phyloP scores from a whole-genome alignment of 305 asterid species.

The Solanum hybrid region DNA sequence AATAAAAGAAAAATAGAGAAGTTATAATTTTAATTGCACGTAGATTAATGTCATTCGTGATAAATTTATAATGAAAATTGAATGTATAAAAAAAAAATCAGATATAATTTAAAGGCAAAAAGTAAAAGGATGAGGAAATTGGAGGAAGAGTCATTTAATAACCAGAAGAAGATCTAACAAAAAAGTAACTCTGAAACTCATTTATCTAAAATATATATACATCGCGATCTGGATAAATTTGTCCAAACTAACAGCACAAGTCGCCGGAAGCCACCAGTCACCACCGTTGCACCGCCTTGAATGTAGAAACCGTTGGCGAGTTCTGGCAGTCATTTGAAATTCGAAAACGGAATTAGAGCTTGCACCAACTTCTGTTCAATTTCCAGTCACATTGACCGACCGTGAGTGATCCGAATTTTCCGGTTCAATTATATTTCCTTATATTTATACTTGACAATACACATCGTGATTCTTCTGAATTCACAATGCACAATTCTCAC shows the following conservation, averaged over 20 bases:
- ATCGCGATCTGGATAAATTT: slow-evolving; percentile 5
- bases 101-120: background rate
- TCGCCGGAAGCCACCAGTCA: background rate
- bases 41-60: background rate
- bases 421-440: background rate
- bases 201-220: background rate
- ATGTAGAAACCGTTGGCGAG: background rate
- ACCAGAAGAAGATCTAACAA: background rate
- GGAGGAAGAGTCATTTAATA: background rate
- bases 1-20: background rate
- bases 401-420: slow-evolving; percentile 2
- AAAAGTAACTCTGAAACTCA: background rate
- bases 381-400: background rate
- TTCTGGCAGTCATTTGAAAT: background rate
- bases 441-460: background rate
- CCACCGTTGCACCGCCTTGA: slow-evolving; percentile 1
- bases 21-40: background rate
- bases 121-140: background rate
- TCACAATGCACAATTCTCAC: background rate
- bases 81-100: too few species aligned
- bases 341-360: background rate
- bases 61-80: too few species aligned
- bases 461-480: background rate
- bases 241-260: background rate
- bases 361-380: background rate